phyloP scores from a whole-genome alignment of 495 filamentous ascomycete genomes.

The Pseudotulostoma volvatum region DNA sequence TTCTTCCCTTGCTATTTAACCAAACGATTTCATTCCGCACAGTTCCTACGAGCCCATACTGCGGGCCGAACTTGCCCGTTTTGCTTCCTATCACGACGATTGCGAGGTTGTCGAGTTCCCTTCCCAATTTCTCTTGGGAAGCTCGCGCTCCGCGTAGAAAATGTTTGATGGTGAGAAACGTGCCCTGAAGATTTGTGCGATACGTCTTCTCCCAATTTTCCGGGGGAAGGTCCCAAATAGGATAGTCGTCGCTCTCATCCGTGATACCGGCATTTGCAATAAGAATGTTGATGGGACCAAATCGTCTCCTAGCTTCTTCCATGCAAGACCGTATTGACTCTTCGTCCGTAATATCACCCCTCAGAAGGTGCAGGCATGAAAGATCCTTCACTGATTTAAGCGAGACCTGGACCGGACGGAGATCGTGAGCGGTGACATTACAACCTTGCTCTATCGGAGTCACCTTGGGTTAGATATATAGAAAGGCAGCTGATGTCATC shows the following conservation, averaged over 20 bases:
- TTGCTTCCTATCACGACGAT: conserved; percentile 41
- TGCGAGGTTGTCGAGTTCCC: conserved; percentile 32
- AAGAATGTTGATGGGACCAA: conserved; percentile 37
- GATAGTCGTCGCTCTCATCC: conserved; percentile 25
- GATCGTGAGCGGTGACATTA: conserved; percentile 37
- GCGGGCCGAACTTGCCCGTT: conserved; percentile 36
- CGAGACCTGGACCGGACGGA: conserved; percentile 14
- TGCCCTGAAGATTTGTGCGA: conserved; percentile 32
- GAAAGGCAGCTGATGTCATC: not conserved
- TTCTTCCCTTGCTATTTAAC: conserved; percentile 33
- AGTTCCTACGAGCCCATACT: conserved; percentile 35
- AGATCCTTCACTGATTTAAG: no score
- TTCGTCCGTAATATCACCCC: conserved; percentile 33
- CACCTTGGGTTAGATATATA: not conserved
- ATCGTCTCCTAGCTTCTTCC: conserved; percentile 23
- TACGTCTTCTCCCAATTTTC: conserved; percentile 37
- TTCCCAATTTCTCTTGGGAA: conserved; percentile 15
- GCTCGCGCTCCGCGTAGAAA: conserved; percentile 29
- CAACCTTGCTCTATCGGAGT: conserved; percentile 31
- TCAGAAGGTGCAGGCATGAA: conserved; percentile 22
- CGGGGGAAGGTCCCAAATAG: conserved; percentile 37
- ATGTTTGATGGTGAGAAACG: conserved; percentile 42
- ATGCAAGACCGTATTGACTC: conserved; percentile 28
- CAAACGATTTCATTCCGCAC: conserved; percentile 40
- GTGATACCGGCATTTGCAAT: conserved; percentile 36